Base-by-base conservation (phyloP, 1,284 basidiomycete species). In the Pseudomicrostroma phylloplanum region DNA sequence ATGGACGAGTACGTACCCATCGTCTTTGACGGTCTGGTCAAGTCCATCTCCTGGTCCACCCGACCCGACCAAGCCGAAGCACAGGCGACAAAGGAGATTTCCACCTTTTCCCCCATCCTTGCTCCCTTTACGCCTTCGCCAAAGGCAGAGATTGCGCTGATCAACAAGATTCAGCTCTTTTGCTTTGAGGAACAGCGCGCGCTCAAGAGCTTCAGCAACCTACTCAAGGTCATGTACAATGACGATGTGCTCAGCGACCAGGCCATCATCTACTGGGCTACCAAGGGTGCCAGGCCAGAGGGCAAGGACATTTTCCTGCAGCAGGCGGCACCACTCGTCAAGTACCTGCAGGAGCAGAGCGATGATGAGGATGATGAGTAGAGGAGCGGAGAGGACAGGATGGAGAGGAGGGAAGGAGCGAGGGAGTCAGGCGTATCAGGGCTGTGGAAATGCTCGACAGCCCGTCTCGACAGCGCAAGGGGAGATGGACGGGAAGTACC, bases 261-360 rank as follows among this genome's bases (percentile, higher is more conserved):
- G 80, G 92, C 93, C 66, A 93, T 97, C 77, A 89, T 96, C 65
- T 97, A 96, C 82, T 97, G 93, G 93, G 85, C 91, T 81, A 87
- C 90, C 81, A 97, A 97, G 82, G 93, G 94, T 62, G 89, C 92
- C 61, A 96, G 92, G 82, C 86, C 91, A 1, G 90, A 96, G 80
- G 93, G 92, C 59, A 88, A 89, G 80, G 90, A 93, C 80, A 89
- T 93, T 80, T 96, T 97, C 84, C 82, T 96, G 71, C 92, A 91
- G 82, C 86, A 84, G 61, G 88, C 91, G 1, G 89, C 91, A 80
- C 79, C 89, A 6, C 85, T 97, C 46, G 92, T 96, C 76, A 92
- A 94, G 88, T 90, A 89, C 83, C 82, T 92, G 80, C 86, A 89
- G 81, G 88, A 90, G 80, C 86, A 89, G 71, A 85, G 85, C 56